Conservation (phyloP, 768 basidiomycete genomes). For the Lentinus tigrinus region DNA sequence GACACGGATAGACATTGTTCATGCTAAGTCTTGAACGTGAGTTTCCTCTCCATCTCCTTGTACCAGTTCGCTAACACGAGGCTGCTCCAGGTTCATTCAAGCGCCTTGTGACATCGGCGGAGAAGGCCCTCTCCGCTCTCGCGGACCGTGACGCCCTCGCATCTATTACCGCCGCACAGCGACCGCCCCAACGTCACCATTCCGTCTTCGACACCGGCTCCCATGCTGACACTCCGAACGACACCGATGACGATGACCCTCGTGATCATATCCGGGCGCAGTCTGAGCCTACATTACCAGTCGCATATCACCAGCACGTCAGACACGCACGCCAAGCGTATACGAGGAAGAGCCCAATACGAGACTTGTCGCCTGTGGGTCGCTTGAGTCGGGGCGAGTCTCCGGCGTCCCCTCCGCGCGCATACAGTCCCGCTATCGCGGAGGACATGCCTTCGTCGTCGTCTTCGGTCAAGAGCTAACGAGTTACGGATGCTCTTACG, state of each 20-base stretch:
- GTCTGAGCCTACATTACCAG: background rate
- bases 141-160: conserved; percentile 18
- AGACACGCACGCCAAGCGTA: background rate
- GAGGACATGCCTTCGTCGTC: background rate
- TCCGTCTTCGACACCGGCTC: background rate
- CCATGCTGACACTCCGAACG: background rate
- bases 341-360: background rate
- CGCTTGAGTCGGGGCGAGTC: background rate
- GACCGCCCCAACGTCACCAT: background rate
- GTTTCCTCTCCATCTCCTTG: conserved; percentile 11
- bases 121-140: conserved; percentile 17
- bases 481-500: background rate
- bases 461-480: background rate
- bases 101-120: conserved; percentile 18
- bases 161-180: background rate
- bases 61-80: too few species aligned
- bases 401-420: background rate
- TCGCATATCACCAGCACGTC: background rate
- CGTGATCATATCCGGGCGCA: background rate
- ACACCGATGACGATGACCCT: background rate
- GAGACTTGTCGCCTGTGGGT: background rate
- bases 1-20: conserved; percentile 36
- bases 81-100: conserved; percentile 13
- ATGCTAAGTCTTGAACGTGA: conserved; percentile 47
- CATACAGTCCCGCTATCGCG: too few species aligned